Percentiles rank a stretch among this genome's conserved stretches.
These are phyloP conservation scores for Lichtheimia hyalospora DNA, from an alignment of 371 early-diverging fungal species.

Conservation along the genomic window DNA sequence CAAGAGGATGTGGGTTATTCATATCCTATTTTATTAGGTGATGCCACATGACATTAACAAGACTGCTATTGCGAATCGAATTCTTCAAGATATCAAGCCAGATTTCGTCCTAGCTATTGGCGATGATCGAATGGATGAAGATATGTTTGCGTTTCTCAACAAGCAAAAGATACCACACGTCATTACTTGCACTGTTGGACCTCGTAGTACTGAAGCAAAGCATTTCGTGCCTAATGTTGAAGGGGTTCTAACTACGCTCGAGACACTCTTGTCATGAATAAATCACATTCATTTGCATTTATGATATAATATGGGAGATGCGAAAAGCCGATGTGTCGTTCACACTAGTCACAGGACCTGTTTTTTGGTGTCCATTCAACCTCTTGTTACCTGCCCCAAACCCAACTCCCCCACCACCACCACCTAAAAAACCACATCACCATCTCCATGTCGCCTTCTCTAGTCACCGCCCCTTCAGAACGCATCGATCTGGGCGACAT, in stretches of 20 bases:
- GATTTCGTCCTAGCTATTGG: conserved; percentile 79
- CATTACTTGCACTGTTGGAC: conserved; percentile 62
- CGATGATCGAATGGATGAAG: conserved; percentile 83
- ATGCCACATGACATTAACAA: conserved; percentile 73
- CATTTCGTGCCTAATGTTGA: conserved; percentile 57
- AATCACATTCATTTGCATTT: too few relatives aligned
- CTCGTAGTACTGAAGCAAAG: conserved; percentile 58
- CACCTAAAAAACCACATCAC: background rate
- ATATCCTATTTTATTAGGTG: conserved; percentile 16
- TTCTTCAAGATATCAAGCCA: conserved; percentile 55
- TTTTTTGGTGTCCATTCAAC: too few relatives aligned
- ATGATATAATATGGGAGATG: too few relatives aligned
- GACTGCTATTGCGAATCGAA: conserved; percentile 55
- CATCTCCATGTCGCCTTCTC: conserved; percentile 23
- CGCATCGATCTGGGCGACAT: conserved; percentile 62
- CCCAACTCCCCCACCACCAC: background rate
- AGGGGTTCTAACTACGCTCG: conserved; percentile 42
- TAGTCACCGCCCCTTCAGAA: conserved; percentile 17
- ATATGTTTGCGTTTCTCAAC: conserved; percentile 75
- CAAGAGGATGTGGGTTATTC: background rate
- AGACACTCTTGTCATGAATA: conserved; percentile 11
- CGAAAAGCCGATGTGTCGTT: too few relatives aligned
- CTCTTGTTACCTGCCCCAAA: background rate
- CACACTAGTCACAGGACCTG: too few relatives aligned
- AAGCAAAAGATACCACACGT: conserved; percentile 38